Conservation (phyloP, 2,329 filamentous ascomycete species). For the Alternaria atra region DNA sequence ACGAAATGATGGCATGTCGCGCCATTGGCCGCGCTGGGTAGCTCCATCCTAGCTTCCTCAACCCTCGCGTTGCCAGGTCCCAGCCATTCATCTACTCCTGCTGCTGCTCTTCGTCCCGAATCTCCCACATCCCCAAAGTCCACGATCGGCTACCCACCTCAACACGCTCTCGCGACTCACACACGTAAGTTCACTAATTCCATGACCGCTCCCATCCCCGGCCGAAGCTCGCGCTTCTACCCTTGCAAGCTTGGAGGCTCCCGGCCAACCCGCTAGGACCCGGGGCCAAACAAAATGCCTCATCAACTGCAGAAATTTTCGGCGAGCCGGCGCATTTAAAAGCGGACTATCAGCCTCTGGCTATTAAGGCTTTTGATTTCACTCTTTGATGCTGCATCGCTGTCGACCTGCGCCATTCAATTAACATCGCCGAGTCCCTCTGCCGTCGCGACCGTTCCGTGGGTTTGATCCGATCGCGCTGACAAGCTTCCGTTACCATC, state of each 20-base stretch:
- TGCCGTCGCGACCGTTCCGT: constrained; percentile 35
- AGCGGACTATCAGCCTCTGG: constrained; percentile 32
- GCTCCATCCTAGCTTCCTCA: constrained; percentile 20
- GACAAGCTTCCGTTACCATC: constrained; percentile 38
- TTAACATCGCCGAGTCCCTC: constrained; percentile 29
- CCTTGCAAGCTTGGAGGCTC: constrained; percentile 30
- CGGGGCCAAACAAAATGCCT: constrained; percentile 50
- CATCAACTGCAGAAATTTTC: constrained; percentile 48
- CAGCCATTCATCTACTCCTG: constrained; percentile 15
- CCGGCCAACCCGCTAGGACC: constrained; percentile 42
- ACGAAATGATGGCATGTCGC: constrained; percentile 13
- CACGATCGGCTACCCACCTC: constrained; percentile 2
- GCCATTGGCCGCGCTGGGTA: constrained; percentile 20
- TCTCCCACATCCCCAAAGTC: constrained; percentile 10
- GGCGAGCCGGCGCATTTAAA: constrained; percentile 42
- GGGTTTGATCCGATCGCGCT: constrained; percentile 38
- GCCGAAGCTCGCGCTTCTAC: constrained; percentile 30
- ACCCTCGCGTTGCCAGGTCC: constrained; percentile 16
- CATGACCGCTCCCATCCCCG: constrained; percentile 28
- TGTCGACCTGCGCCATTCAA: constrained; percentile 34
- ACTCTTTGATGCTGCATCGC: constrained; percentile 41
- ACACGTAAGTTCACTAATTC: constrained; percentile 39
- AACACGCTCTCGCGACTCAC: constrained; percentile 25
- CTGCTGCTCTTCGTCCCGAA: constrained; percentile 8
- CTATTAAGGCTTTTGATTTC: constrained; percentile 23